These are phyloP conservation scores for Saccharomyces pastorianus DNA, from an alignment of 1,139 yeast species.

Conservation along the genomic window DNA sequence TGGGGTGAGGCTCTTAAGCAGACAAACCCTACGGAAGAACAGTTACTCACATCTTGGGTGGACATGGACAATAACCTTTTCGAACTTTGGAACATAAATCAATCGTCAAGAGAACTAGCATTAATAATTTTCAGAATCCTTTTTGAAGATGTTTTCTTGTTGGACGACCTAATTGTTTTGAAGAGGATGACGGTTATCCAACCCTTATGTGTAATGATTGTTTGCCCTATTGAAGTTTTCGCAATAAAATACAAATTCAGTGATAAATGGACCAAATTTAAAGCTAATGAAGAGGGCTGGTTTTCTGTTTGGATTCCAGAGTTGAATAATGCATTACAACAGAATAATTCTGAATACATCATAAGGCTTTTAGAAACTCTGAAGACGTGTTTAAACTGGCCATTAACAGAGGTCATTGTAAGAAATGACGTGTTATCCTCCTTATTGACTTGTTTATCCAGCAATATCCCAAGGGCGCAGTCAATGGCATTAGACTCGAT, in stretches of 20 bases:
- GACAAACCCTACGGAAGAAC: conserved; percentile 35
- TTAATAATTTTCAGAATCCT: conserved; percentile 73
- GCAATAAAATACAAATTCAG: conserved; percentile 65
- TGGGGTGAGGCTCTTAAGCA: conserved; percentile 63
- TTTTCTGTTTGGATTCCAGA: conserved; percentile 65
- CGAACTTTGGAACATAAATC: conserved; percentile 61
- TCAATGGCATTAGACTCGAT: conserved; percentile 85
- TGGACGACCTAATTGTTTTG: conserved; percentile 86
- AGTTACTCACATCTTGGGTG: conserved; percentile 68
- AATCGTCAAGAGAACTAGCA: conserved; percentile 63
- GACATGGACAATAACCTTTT: conserved; percentile 76
- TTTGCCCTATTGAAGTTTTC: conserved; percentile 63
- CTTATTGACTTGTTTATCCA: conserved; percentile 55
- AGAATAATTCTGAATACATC: conserved; percentile 41
- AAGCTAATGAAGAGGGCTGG: conserved; percentile 79
- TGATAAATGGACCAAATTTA: conserved; percentile 50
- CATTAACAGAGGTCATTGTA: conserved; percentile 66
- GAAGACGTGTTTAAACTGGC: conserved; percentile 89
- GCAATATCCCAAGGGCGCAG: conserved; percentile 57
- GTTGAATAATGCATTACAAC: conserved; percentile 44
- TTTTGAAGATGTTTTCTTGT: conserved; percentile 86
- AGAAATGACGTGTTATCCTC: conserved; percentile 59
- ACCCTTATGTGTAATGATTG: conserved; percentile 75
- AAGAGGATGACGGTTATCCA: conserved; percentile 70
- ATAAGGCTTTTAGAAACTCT: conserved; percentile 71